Conservation (phyloP, 2,329 filamentous ascomycete species). For the Aspergillus ochraceus region DNA sequence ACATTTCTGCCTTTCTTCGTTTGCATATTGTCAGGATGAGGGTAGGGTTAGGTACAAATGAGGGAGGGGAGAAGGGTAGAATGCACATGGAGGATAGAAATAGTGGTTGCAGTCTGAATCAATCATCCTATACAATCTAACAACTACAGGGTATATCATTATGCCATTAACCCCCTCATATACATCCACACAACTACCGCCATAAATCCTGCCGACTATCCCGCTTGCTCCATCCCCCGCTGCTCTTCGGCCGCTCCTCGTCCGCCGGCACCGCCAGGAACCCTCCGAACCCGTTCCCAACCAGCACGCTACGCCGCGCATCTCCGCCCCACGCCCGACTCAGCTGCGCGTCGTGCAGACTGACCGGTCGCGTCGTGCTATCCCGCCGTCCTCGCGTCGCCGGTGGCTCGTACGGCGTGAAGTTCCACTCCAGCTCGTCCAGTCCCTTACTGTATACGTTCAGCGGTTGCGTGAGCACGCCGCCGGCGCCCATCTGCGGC, state of each 20-base stretch:
- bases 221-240: conserved; percentile 29
- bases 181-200: conserved; percentile 24
- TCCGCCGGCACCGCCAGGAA: conserved; percentile 64
- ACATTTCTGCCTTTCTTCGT: neutral
- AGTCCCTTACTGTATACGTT: conserved; percentile 67
- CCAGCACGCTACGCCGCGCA: conserved; percentile 61
- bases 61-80: too few relatives aligned
- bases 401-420: conserved; percentile 59
- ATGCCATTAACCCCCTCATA: too few relatives aligned
- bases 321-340: conserved; percentile 61
- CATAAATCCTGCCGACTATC: conserved; percentile 40
- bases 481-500: conserved; percentile 23
- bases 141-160: neutral
- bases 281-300: conserved; percentile 67
- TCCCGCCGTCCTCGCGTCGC: conserved; percentile 36
- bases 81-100: too few relatives aligned
- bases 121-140: neutral
- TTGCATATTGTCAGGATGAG: neutral
- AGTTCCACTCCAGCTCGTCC: conserved; percentile 68
- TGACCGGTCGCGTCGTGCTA: conserved; percentile 47
- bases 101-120: neutral
- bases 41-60: too few relatives aligned
- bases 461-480: conserved; percentile 56
- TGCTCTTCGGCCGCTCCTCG: conserved; percentile 41
- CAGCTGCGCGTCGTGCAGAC: conserved; percentile 45